Evolutionary conservation across 305 asterid genomes (phyloP), one percentile per base, ranked within the genome.

Genomic region (Fraxinus paxiana): DNA sequence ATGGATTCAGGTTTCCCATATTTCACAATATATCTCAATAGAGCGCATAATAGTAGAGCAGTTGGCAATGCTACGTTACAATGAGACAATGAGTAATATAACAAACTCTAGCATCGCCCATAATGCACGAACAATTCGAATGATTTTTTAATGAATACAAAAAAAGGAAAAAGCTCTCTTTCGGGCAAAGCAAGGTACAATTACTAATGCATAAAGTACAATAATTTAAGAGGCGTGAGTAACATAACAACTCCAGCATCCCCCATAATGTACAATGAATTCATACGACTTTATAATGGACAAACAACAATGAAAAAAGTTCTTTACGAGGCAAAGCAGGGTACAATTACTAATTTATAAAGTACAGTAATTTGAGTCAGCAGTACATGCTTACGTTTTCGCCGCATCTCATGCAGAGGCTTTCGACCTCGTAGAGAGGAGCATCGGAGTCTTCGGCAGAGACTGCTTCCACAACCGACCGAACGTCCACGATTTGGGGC

Each of bases 351-450:
- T 65, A 54, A 63, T 10, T 41, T 63, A 41, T 12, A 59, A 71
- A 69, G 59, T 12, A 37, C 7, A n/a, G 17, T 34, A 8, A 7
- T 30, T n/a, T 43, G n/a, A 75, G 5, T 43, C 5, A 43, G 54
- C 17, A 43, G 17, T 33, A 7, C 13, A 5, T 18, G 31, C 84
- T 28, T 86, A 95, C 98, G 77, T 95, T 93, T 69, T 93, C 88
- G 56, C 92, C 87, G 81, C 98, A 95, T 12, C 98, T 95, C 98
- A 95, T 93, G 81, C 98, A 95, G 71, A 95, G 93, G 86, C 98
- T 95, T 84, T 93, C 98, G 3, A 93, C 87, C 75, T 63, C 88
- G 79, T 90, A 91, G n/a, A 92, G 90, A n/a, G 98, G 97, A 7
- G 94, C 87, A 63, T 89, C 92, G 24, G 87, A 79, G 82, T 82